Base-by-base conservation (phyloP, 768 basidiomycete genomes). In the Panaeolus cyanescens region DNA sequence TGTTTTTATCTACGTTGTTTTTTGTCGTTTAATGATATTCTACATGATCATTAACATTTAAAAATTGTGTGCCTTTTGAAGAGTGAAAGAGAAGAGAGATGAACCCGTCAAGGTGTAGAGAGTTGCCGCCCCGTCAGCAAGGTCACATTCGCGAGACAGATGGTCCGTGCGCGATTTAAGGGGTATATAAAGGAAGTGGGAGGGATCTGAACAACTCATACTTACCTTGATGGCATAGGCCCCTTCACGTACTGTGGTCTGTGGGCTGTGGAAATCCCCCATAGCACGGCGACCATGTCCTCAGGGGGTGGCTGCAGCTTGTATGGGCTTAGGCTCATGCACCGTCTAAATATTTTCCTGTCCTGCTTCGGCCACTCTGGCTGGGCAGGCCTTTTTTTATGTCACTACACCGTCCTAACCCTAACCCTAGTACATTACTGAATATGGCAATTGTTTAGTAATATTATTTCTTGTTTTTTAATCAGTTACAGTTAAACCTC, bases 281-380 rank as follows among this genome's bases (percentile, higher is more conserved):
- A 86, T 86, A 85, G 85, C 85, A 86, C 84, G 85, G 85, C 85
- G 85, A 86, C 85, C 83, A 67, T 87, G 85, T 86, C 85, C 85
- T 75, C 83, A 86, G 84, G 80, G 84, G 79, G 79, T 77, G 72
- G 74, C 68, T 70, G 69, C 71, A 79, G 81, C 74, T 86, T 86
- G 85, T 86, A 83, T 87, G 85, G 74, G 85, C 85, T 85, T 83
- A 81, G 85, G 87, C 80, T 83, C 83, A 87, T 87, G 88, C 87
- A 89, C 84, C 83, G 85, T 88, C 86, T 78, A 67, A 88, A 89
- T 89, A 89, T 89, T 89, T 89, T 81, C 87, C 87, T 74, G 86
- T 88, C 84, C 84, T 79, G 76, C 82, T 82, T 80, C 68, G 81
- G 84, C 84, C 85, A 83, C 83, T 84, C 83, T 83, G 82, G 82